phyloP scores from a whole-genome alignment of 352 stramenopile species.

The Blastocystis sp. region DNA sequence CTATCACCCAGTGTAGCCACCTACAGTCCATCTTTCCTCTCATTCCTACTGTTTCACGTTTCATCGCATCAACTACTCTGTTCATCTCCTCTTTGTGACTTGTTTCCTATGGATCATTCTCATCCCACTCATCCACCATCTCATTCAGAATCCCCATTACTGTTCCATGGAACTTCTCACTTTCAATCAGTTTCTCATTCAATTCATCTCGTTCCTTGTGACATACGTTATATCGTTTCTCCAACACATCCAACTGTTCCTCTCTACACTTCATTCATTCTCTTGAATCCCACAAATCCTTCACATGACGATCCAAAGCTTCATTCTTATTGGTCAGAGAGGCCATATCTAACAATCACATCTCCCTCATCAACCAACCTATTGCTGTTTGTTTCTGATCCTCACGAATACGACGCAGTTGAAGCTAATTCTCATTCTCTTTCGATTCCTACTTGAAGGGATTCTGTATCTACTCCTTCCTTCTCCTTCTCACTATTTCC shows the following conservation, averaged over 20 bases:
- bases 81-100: conserved; percentile 17
- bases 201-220: not conserved
- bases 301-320: not conserved
- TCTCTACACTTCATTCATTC: not conserved
- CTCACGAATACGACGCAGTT: not conserved
- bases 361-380: not conserved
- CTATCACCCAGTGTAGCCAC: not conserved
- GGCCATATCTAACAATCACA: conserved; percentile 14
- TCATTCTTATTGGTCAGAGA: conserved; percentile 5
- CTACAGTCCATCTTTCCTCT: not conserved
- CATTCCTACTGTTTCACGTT: not conserved
- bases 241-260: not conserved
- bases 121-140: not conserved
- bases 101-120: not conserved
- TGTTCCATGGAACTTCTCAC: not conserved
- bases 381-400: conserved; percentile 19
- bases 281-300: not conserved
- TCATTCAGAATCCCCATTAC: not conserved
- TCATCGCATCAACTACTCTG: not conserved
- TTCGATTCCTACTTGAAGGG: not conserved
- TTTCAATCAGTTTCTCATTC: not conserved
- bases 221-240: not conserved
- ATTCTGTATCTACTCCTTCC: not conserved
- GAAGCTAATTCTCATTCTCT: not conserved
- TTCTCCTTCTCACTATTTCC: not conserved